Conservation (phyloP, 495 filamentous ascomycete genomes). For the Xylaria scruposa region DNA sequence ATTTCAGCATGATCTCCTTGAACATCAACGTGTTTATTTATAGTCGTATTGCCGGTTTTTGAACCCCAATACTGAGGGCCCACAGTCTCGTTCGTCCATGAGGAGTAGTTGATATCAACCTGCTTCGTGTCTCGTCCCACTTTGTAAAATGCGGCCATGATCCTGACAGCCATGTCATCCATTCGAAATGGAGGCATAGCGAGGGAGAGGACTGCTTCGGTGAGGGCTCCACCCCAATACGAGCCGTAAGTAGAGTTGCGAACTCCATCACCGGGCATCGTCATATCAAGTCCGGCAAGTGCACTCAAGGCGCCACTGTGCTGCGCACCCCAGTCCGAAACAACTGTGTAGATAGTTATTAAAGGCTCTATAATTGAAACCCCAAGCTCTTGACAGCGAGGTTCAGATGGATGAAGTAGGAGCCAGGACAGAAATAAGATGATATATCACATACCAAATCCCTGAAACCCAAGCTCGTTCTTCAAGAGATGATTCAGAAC, state of each 20-base stretch:
- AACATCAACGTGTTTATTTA: conserved; percentile 70
- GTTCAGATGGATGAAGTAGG: too few relatives aligned
- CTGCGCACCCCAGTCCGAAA: conserved; percentile 91
- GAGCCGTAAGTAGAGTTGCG: conserved; percentile 66
- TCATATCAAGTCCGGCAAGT: conserved; percentile 86
- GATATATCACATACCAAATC: conserved; percentile 59
- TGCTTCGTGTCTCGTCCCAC: conserved; percentile 65
- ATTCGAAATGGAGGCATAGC: conserved; percentile 79
- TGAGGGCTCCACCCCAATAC: conserved; percentile 79
- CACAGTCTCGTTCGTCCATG: conserved; percentile 78
- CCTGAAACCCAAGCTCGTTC: conserved; percentile 62
- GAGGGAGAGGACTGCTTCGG: conserved; percentile 74
- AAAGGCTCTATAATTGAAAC: neutral
- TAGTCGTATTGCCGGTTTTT: conserved; percentile 60
- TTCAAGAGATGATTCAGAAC: conserved; percentile 59
- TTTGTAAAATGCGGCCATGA: conserved; percentile 88
- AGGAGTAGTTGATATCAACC: conserved; percentile 82
- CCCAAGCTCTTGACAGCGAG: too few relatives aligned
- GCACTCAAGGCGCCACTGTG: conserved; percentile 80
- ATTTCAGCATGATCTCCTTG: conserved; percentile 54
- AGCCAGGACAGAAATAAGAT: neutral
- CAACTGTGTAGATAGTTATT: conserved; percentile 52
- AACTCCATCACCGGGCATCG: conserved; percentile 84
- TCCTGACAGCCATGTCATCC: conserved; percentile 88
- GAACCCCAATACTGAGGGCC: conserved; percentile 69